Evolutionary conservation across 495 filamentous ascomycete genomes (phyloP), one percentile per base, ranked within the genome.

Genomic region (Penicillium coprophilum): DNA sequence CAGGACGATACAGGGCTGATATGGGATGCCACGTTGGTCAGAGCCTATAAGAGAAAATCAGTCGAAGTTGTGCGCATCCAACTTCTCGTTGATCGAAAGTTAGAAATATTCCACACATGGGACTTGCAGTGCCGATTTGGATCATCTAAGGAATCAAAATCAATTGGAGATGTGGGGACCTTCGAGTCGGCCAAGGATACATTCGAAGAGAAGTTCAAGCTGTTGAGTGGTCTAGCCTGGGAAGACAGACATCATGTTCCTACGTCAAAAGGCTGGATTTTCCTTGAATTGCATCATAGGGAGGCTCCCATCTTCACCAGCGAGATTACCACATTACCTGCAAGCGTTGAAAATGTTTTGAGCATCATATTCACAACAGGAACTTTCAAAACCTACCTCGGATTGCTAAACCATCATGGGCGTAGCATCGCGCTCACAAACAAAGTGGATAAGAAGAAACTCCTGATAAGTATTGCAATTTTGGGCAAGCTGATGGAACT

Each of bases 11-110:
- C 24, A 6, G 34, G 49, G 8, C 30, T 45, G n/a, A 20, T 46
- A 27, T 62, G 48, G 51, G 56, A 62, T 52, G 56, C 56, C 7
- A 56, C 28, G 11, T 9, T 62, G 20, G 28, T 59, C 34, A 61
- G 21, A 13, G 3, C 13, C 20, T 23, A 4, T 23, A 6, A 7
- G 13, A 40, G 13, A n/a, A 15, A 11, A 5, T 9, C 2, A 17
- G 24, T 56, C 2, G 10, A 8, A 6, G 5, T 51, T 11, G 12
- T 19, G 5, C 61, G 47, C 6, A n/a, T 55, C 2, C 61, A 64
- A 32, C 31, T 64, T 27, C 40, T 64, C 2, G 32, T 55, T 11
- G 13, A 53, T 47, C 6, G 27, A 3, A 15, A 32, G 10, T 19
- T 46, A 8, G 24, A 50, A 0, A 21, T 8, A 0, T 61, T 49